Conservation (phyloP, 108 stramenopile genomes). For the Skeletonema costatum region DNA sequence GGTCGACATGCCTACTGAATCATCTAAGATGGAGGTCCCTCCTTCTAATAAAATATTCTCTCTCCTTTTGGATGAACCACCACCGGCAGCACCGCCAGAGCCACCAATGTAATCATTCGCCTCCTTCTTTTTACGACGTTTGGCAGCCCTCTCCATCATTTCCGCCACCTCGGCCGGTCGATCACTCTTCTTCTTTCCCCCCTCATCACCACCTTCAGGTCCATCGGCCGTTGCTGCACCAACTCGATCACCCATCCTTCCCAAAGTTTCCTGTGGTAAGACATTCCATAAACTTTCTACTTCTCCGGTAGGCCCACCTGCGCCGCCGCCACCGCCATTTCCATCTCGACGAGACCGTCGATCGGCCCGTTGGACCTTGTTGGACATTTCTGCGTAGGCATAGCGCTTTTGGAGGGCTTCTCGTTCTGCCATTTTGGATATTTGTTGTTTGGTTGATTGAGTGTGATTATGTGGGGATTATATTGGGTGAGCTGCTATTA, state of each 20-base stretch:
- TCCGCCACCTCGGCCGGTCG: constrained; percentile 62
- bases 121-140: constrained; percentile 47
- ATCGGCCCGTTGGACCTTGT: constrained; percentile 89
- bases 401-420: constrained; percentile 87
- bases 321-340: constrained; percentile 38
- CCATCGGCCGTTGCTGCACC: constrained; percentile 46
- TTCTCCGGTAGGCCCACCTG: constrained; percentile 89
- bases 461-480: too few relatives aligned
- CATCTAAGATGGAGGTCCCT: constrained; percentile 26
- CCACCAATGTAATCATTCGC: neutral
- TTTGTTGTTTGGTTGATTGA: neutral
- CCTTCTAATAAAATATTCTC: constrained; percentile 53
- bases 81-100: neutral
- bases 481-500: neutral
- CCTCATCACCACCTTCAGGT: constrained; percentile 34
- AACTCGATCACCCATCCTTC: constrained; percentile 84
- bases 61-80: constrained; percentile 19
- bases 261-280: constrained; percentile 52
- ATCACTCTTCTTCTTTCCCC: constrained; percentile 28
- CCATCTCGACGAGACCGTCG: constrained; percentile 58
- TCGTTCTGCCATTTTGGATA: constrained; percentile 83
- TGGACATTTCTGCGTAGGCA: constrained; percentile 96
- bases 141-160: constrained; percentile 56
- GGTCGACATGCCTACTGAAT: constrained; percentile 34
- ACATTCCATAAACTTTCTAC: constrained; percentile 88